Evolutionary conservation across 2,329 filamentous ascomycete species (phyloP).

Genomic region (Colletotrichum salicis): DNA sequence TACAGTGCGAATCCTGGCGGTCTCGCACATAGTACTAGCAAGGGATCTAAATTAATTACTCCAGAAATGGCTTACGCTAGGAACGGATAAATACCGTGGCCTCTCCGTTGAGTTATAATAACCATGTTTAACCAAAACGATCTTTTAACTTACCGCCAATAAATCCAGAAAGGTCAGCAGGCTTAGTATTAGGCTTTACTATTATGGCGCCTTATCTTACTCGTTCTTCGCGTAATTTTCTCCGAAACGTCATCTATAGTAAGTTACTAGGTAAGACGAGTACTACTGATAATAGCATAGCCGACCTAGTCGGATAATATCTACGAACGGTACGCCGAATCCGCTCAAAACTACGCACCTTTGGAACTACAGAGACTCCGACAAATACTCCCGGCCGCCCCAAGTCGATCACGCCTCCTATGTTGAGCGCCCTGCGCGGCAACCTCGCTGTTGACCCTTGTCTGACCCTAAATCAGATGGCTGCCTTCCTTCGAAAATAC

Average conservation of each 20-base stretch:
- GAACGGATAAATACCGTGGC: conserved; percentile 12
- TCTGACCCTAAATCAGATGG: background rate
- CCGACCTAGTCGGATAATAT: conserved; percentile 16
- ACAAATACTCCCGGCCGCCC: conserved; percentile 36
- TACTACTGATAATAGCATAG: conserved; percentile 20
- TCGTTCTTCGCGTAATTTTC: conserved; percentile 4
- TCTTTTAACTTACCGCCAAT: background rate
- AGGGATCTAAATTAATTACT: background rate
- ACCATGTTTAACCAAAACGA: background rate
- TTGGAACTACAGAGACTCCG: conserved; percentile 36
- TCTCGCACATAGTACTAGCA: background rate
- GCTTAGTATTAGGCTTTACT: background rate
- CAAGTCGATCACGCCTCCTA: conserved; percentile 38
- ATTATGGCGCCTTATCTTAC: conserved; percentile 12
- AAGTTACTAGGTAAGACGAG: background rate
- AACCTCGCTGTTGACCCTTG: conserved; percentile 15
- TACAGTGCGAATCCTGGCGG: background rate
- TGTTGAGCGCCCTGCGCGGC: conserved; percentile 38
- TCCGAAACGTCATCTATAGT: conserved; percentile 1
- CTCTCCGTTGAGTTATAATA: background rate
- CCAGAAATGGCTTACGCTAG: conserved; percentile 1
- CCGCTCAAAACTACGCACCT: conserved; percentile 29
- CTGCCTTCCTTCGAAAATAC: conserved; percentile 1
- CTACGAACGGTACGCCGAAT: conserved; percentile 18
- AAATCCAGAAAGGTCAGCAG: background rate